Evolutionary conservation across 192 early-diverging fungal species (phyloP), one percentile per base, ranked within the genome.

Genomic region (Umbelopsis vinacea): DNA sequence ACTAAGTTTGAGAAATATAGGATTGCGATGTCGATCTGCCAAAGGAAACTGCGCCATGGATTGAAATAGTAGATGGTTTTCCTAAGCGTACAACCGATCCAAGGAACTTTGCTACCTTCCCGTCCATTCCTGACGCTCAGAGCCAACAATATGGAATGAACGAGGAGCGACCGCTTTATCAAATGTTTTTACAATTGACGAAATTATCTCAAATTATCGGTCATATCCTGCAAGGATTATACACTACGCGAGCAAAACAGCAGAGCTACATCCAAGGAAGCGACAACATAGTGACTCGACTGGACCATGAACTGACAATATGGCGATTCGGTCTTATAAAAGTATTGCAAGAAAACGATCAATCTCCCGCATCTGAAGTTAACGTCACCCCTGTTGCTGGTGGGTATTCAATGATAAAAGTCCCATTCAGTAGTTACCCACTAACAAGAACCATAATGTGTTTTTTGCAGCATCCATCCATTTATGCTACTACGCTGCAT

Each of bases 121-220:
- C 69, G 21, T 79, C 74, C 21, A 69, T 70, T 21, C 67, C 77
- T 21, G 73, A 69, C 43, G 70, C 70, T 7, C 48, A 52, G 15
- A 70, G 67, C n/a, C 77, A 69, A 33, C 8, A 54, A 33, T 7
- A 23, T 53, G 9, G 37, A 17, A 22, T 22, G 7, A 52, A 69
- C 11, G 77, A 73, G 19, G 24, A 52, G 35, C 71, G 70, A 2
- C 71, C 60, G 5, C 50, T 81, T 9, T 81, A 75, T 66, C 67
- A 74, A 26, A 26, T 74, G 23, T 81, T 81, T 72, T 60, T 81
- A 50, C 75, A 81, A 23, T 53, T 81, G 23, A 66, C 77, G 10
- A 81, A 81, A 48, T 29, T 81, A 15, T 74, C 75, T 1, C 75
- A 81, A 45, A 81, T 77, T 19, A 70, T 81, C 3, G 79, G 79